These are phyloP conservation scores for Haplographium delicatum DNA, from an alignment of 495 filamentous ascomycete species.

Conservation along the genomic window DNA sequence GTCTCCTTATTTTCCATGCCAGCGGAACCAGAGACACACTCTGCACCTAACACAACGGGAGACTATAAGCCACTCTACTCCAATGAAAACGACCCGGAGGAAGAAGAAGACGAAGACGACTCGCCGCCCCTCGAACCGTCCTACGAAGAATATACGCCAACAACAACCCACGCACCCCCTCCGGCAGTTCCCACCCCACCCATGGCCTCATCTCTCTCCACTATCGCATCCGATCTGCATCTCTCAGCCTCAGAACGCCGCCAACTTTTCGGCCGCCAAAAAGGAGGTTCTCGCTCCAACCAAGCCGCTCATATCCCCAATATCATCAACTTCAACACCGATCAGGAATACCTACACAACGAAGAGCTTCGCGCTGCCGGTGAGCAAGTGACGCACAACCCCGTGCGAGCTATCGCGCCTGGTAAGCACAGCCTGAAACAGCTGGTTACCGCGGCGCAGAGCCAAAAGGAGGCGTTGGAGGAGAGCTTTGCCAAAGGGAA, in stretches of 20 bases:
- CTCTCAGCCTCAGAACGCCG: slow-evolving; percentile 67
- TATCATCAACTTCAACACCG: slow-evolving; percentile 79
- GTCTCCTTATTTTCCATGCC: slow-evolving; percentile 58
- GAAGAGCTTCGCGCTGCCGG: slow-evolving; percentile 64
- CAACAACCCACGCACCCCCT: slow-evolving; percentile 9
- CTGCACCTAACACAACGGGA: slow-evolving; percentile 14
- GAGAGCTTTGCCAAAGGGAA: slow-evolving; percentile 77
- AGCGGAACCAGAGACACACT: slow-evolving; percentile 26
- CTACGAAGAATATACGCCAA: slow-evolving; percentile 24
- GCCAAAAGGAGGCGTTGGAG: slow-evolving; percentile 77
- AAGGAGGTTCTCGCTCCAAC: slow-evolving; percentile 27
- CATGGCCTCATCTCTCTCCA: slow-evolving; percentile 46
- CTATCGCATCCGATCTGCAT: slow-evolving; percentile 67
- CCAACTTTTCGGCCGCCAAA: slow-evolving; percentile 73
- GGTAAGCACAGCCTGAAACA: slow-evolving; percentile 86
- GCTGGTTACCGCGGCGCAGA: slow-evolving; percentile 73
- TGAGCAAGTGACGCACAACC: slow-evolving; percentile 66
- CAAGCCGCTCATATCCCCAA: slow-evolving; percentile 29
- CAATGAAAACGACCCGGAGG: slow-evolving; percentile 27
- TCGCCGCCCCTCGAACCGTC: slow-evolving; percentile 3
- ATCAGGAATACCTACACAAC: slow-evolving; percentile 78
- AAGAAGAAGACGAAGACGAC: slow-evolving; percentile 3
- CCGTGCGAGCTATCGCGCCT: slow-evolving; percentile 76
- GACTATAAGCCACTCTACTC: slow-evolving; percentile 46
- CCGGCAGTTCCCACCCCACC: slow-evolving; percentile 20